phyloP scores from a whole-genome alignment of 805 yeast species.

The Wickerhamomyces bovis region DNA sequence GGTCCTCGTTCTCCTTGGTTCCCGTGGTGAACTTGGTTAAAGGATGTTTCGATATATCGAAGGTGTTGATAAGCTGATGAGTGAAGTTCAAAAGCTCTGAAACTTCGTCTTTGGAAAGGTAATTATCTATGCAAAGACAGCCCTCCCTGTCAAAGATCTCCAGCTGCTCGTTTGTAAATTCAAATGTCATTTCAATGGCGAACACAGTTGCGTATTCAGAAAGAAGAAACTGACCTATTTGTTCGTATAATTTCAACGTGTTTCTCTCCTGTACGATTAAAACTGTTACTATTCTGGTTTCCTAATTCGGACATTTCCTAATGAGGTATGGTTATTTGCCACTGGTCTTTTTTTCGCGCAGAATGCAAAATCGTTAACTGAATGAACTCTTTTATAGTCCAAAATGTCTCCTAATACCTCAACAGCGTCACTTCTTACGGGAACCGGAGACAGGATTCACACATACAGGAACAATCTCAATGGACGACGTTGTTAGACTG shows the following conservation, averaged over 20 bases:
- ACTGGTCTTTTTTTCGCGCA: neutral
- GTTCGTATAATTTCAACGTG: too few species aligned
- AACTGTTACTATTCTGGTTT: neutral
- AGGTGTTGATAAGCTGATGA: constrained; percentile 35
- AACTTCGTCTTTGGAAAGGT: constrained; percentile 39
- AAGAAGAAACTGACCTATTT: neutral
- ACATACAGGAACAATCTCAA: constrained; percentile 5
- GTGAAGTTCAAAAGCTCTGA: constrained; percentile 36
- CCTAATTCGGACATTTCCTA: neutral
- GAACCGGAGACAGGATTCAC: neutral
- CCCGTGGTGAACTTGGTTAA: constrained; percentile 63
- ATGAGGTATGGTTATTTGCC: neutral
- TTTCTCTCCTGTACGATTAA: neutral
- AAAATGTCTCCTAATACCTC: neutral
- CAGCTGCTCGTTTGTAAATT: constrained; percentile 40
- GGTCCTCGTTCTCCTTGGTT: constrained; percentile 37
- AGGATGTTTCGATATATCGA: constrained; percentile 57
- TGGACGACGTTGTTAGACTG: constrained; percentile 35
- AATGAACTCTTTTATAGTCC: neutral
- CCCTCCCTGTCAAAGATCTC: constrained; percentile 49
- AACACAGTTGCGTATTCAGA: neutral
- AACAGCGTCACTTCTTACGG: too few species aligned
- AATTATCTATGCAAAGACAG: constrained; percentile 52
- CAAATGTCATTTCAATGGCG: neutral
- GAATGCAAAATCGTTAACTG: neutral